Evolutionary conservation across 2,329 filamentous ascomycete species (phyloP), one percentile per base, ranked within the genome.

Genomic region (Coniochaeta sp.): DNA sequence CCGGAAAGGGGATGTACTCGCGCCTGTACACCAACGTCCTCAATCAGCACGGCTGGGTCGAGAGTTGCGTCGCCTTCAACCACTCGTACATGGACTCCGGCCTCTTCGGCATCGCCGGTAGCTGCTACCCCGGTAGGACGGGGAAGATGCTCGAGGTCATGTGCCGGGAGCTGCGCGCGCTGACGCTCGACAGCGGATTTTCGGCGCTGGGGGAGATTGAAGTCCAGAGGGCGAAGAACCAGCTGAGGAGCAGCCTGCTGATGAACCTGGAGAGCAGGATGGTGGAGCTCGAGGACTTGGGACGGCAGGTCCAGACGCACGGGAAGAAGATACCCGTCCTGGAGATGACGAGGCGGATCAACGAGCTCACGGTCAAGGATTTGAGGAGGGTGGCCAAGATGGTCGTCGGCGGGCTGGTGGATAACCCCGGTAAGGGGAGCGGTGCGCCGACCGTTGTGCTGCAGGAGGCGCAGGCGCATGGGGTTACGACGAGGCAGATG

Each of bases 1-100:
- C 94, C 4, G 94, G 94, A 50, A 99, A 99, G 75, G 94, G 94
- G 67, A 99, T 99, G 94, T 97, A 97, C 77, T 95, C 89, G 32
- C 87, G 94, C 12, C 82, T 99, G 8, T 99, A 96, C 77, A 97
- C 91, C 57, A 96, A 96, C 67, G 92, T 97, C 0, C 81, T 99
- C 49, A 99, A 99, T 75, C 91, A 97, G 71, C 86, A 96, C 72
- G 90, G 88, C 60, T 99, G 92, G 92, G 90, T 99, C 24, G 94
- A 99, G 72, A 91, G 85, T 55, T 97, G 94, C 72, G 79, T 95
- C 49, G 87, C 92, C 27, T 97, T 97, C 76, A 97, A 97, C 77
- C 91, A 97, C 76, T 89, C 88, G 46, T 99, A 99, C 78, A 94
- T 89, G 0, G 94, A 99, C 69, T 91, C 87, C 6, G 94, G 94